Evolutionary conservation across 768 basidiomycete species (phyloP).

Genomic region (Auriscalpium vulgare): DNA sequence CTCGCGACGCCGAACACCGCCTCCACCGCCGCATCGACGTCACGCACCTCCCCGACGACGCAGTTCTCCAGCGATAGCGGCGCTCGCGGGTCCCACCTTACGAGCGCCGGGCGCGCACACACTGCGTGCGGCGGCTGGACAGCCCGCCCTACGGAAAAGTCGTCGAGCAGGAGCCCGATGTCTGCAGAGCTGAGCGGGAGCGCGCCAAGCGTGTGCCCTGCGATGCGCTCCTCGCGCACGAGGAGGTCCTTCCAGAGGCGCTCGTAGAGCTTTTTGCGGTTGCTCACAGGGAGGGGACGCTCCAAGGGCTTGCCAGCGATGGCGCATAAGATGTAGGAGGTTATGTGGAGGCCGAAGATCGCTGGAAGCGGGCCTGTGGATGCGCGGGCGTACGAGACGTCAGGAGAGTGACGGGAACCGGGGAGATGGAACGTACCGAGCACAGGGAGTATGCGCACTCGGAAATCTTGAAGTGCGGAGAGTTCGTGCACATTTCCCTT

Average conservation of each 20-base stretch:
- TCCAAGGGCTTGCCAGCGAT: conserved; percentile 76
- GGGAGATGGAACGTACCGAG: conserved; percentile 46
- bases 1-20: conserved; percentile 25
- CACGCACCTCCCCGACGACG: conserved; percentile 72
- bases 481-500: conserved; percentile 88
- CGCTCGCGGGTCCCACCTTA: conserved; percentile 68
- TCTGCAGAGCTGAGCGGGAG: conserved; percentile 81
- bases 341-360: conserved; percentile 86
- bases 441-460: conserved; percentile 90
- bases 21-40: conserved; percentile 60
- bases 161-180: conserved; percentile 78
- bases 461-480: conserved; percentile 84
- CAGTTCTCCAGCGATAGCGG: conserved; percentile 74
- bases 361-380: conserved; percentile 67
- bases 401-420: background rate
- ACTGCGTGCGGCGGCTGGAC: conserved; percentile 72
- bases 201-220: conserved; percentile 50
- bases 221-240: conserved; percentile 62
- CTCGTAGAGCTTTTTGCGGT: conserved; percentile 77
- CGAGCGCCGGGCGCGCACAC: conserved; percentile 61
- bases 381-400: background rate
- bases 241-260: conserved; percentile 71
- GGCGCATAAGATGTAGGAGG: conserved; percentile 82
- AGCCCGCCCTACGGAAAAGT: conserved; percentile 73
- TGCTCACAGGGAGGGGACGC: conserved; percentile 82